Evolutionary conservation across 345 rosid genomes (phyloP).

Genomic region (Bruguiera sexangula): DNA sequence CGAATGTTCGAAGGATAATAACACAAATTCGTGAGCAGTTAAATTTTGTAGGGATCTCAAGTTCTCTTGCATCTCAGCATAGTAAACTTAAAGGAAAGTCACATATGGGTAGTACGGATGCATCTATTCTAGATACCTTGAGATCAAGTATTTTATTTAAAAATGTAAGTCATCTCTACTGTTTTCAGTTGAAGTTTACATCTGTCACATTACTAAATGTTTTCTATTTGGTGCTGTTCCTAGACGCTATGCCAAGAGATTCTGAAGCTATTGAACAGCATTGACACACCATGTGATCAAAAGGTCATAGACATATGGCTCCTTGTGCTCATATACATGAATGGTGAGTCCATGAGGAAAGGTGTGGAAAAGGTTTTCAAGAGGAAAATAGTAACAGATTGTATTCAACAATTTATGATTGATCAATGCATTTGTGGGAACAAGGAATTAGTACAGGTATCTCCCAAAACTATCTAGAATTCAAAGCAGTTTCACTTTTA

Average conservation of each 20-base stretch:
- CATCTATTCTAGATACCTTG: slow-evolving; percentile 67
- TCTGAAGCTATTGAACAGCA: slow-evolving; percentile 58
- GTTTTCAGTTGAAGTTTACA: slow-evolving; percentile 8
- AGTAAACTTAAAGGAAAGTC: slow-evolving; percentile 64
- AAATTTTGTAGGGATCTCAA: slow-evolving; percentile 56
- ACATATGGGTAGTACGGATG: slow-evolving; percentile 45
- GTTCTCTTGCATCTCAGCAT: slow-evolving; percentile 36
- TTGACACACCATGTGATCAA: slow-evolving; percentile 66
- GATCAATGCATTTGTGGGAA: slow-evolving; percentile 70
- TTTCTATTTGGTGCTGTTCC: slow-evolving; percentile 12
- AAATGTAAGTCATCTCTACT: slow-evolving; percentile 43
- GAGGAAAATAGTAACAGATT: slow-evolving; percentile 64
- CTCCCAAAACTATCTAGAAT: slow-evolving; percentile 5
- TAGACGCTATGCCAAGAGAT: slow-evolving; percentile 81
- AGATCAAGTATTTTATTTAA: slow-evolving; percentile 77
- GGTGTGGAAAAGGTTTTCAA: slow-evolving; percentile 56
- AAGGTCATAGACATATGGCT: slow-evolving; percentile 81
- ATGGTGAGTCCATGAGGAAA: slow-evolving; percentile 55
- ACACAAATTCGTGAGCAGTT: slow-evolving; percentile 64
- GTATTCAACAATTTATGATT: slow-evolving; percentile 57
- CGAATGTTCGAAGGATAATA: slow-evolving; percentile 65
- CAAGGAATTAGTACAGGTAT: slow-evolving; percentile 65
- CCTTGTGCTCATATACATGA: slow-evolving; percentile 59
- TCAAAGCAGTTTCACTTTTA: slow-evolving; percentile 8
- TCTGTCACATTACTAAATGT: slow-evolving; percentile 1